phyloP scores from a whole-genome alignment of 371 early-diverging fungal genomes.

The Mucor circinelloides region DNA sequence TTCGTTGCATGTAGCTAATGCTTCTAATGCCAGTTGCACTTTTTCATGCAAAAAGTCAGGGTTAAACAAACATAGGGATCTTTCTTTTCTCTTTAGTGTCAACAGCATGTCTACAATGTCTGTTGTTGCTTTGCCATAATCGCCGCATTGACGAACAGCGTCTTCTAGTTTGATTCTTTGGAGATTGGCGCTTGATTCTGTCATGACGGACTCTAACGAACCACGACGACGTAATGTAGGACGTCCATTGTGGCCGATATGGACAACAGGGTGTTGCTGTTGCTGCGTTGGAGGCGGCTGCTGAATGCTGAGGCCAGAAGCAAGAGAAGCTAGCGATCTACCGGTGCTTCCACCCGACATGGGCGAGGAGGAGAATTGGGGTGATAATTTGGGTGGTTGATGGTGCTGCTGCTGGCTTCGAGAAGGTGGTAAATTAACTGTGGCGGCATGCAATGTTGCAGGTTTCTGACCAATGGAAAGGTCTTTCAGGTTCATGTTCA shows the following conservation, averaged over 20 bases:
- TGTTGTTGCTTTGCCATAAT: constrained; percentile 29
- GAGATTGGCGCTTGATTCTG: constrained; percentile 41
- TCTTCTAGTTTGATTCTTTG: constrained; percentile 45
- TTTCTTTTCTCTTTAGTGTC: constrained; percentile 50
- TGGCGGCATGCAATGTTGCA: constrained; percentile 19
- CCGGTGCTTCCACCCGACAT: constrained; percentile 39
- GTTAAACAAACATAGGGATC: constrained; percentile 54
- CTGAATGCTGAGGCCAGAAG: constrained; percentile 44
- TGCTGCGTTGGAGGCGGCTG: constrained; percentile 15
- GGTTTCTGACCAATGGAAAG: constrained; percentile 42
- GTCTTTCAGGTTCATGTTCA: constrained; percentile 32
- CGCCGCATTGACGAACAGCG: constrained; percentile 43
- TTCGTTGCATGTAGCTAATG: constrained; percentile 44
- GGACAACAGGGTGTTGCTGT: background rate
- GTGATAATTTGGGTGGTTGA: constrained; percentile 20
- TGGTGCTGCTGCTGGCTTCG: background rate
- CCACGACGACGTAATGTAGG: constrained; percentile 46
- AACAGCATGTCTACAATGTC: constrained; percentile 58
- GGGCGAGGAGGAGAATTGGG: constrained; percentile 39
- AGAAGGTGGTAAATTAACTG: constrained; percentile 18
- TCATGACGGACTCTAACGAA: constrained; percentile 52
- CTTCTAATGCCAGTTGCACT: constrained; percentile 43
- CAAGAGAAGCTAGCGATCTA: constrained; percentile 40
- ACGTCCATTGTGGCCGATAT: constrained; percentile 14
- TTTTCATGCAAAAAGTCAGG: constrained; percentile 48